These are phyloP conservation scores for Coelastrella sp. DNA, from an alignment of 139 green algal genomes.

Conservation along the genomic window DNA sequence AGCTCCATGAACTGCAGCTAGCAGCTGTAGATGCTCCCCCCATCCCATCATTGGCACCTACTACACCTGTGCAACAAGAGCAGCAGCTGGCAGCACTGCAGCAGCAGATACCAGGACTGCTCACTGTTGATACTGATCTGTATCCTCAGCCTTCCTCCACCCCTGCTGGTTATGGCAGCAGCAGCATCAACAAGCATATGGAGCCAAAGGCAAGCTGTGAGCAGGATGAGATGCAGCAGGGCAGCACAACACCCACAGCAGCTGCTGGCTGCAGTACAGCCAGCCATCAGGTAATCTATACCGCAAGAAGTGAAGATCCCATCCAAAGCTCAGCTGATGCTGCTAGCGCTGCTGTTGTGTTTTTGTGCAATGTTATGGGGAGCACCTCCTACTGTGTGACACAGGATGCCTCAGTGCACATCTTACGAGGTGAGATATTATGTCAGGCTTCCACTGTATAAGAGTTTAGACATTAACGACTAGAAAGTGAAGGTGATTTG, in stretches of 20 bases:
- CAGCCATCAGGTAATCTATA: not conserved
- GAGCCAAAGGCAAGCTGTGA: not conserved
- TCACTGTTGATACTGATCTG: not conserved
- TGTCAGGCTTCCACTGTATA: not conserved
- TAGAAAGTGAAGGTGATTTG: not conserved
- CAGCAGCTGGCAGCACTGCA: slow-evolving; percentile 31
- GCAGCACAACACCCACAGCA: not conserved
- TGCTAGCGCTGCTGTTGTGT: not conserved
- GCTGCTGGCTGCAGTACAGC: not conserved
- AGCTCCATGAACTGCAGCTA: slow-evolving; percentile 13
- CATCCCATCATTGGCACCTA: not conserved
- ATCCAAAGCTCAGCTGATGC: not conserved
- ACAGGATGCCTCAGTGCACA: not conserved
- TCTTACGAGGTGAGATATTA: not conserved
- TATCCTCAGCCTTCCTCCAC: not conserved
- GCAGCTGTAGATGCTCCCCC: not conserved
- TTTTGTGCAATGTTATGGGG: slow-evolving; percentile 3
- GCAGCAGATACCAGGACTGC: slow-evolving; percentile 8
- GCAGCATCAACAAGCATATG: not conserved
- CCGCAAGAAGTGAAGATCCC: not conserved
- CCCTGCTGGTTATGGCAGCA: not conserved
- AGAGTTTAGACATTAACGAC: not conserved
- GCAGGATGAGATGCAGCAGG: not conserved
- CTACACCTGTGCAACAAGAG: not conserved
- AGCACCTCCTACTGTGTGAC: not conserved